Conservation (phyloP, 2,329 filamentous ascomycete species). For the Cucurbitaria berberidis region DNA sequence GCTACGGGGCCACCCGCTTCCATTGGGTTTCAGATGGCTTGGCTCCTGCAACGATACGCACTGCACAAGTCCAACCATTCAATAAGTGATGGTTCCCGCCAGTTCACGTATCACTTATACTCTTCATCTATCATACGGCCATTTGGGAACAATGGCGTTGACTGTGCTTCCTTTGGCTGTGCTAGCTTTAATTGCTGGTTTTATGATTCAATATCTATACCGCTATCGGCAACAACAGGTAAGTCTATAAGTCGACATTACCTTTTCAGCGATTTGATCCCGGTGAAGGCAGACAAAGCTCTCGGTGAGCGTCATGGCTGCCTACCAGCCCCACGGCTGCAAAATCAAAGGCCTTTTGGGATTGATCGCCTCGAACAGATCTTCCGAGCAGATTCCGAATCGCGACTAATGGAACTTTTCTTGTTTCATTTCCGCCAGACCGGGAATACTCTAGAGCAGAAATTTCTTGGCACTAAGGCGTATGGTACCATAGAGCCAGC, state of each 20-base stretch:
- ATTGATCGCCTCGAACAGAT: conserved; percentile 32
- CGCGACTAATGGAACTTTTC: conserved; percentile 38
- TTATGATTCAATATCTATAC: not conserved
- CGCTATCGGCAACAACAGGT: not conserved
- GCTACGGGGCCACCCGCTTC: no score
- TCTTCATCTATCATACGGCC: no score
- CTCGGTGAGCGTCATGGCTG: conserved; percentile 19
- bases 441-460: conserved; percentile 27
- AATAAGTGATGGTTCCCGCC: no score
- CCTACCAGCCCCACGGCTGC: conserved; percentile 22
- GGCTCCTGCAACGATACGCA: no score
- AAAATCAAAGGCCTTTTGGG: conserved; percentile 26
- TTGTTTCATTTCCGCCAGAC: conserved; percentile 47
- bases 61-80: no score
- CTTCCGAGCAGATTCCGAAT: conserved; percentile 26
- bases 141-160: no score
- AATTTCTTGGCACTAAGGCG: conserved; percentile 24
- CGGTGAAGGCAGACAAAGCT: conserved; percentile 17
- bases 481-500: conserved; percentile 33
- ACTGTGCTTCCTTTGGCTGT: not conserved
- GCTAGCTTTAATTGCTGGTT: not conserved
- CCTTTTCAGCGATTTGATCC: no score
- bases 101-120: no score
- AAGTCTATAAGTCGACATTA: no score
- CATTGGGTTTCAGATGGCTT: no score